Evolutionary conservation across 495 filamentous ascomycete genomes (phyloP), one percentile per base, ranked within the genome.

Genomic region (Penicillium ucsense): DNA sequence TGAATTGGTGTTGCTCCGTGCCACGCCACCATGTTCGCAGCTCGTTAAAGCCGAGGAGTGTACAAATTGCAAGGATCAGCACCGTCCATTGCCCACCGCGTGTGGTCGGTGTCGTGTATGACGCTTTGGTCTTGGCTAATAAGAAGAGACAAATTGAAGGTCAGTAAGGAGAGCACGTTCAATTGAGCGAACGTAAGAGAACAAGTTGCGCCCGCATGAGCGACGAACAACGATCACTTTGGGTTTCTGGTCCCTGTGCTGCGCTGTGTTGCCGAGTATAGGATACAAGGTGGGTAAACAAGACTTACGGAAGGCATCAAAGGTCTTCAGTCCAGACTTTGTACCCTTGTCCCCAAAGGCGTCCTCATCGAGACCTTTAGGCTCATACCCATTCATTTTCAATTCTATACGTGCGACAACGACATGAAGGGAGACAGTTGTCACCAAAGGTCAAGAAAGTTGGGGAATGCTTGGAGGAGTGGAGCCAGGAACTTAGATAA

Each of bases 41-140:
- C 65, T 99, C 92, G 35, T 80, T 75, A 62, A 83, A 76, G 58
- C 84, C 74, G 49, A 99, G 85, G 35, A 86, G 47, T 35, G 77
- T 64, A 54, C 84, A 89, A 12, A 91, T 65, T 28, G 83, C 35
- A 45, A 88, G 66, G 64, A 99, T 85, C 37, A 84, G 68, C 41
- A 95, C 73, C n/a, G 94, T 96, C 79, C 88, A 92, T 73, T 90
- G 86, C 46, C 92, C 89, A 58, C 94, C 94, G 57, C 81, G 83
- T 35, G 82, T 78, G 41, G 87, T 86, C 45, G 80, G 80, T 31
- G 85, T 82, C 35, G 88, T 81, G 68, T 95, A 99, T 56, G 86
- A 85, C n/a, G 87, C 73, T 77, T 95, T 95, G 47, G 88, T 86
- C 80, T 99, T 99, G 39, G 92, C 90, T 96, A 55, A 9, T 35